A percentile compares a stretch with the other conserved stretches of the same genome.
phyloP scores from a whole-genome alignment of 2,329 filamentous ascomycete genomes.

The Phaeomoniella chlamydospora region DNA sequence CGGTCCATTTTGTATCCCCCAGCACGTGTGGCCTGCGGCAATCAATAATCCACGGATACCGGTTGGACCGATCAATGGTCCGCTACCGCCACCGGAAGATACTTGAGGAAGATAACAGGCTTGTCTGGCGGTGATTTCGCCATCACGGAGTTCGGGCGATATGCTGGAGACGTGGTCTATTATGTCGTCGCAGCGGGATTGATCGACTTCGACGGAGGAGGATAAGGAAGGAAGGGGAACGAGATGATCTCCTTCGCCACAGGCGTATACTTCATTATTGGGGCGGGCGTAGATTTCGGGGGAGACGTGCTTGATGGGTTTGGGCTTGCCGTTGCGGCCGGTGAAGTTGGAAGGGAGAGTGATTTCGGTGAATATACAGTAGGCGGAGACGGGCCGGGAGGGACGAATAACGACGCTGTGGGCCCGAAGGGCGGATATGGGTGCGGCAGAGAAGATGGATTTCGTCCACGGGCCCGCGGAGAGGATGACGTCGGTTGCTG shows the following conservation, averaged over 20 bases:
- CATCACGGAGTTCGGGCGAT: slow-evolving; percentile 45
- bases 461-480: slow-evolving; percentile 50
- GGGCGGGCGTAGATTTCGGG: slow-evolving; percentile 92
- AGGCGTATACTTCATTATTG: slow-evolving; percentile 81
- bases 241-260: slow-evolving; percentile 69
- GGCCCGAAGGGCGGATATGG: slow-evolving; percentile 45
- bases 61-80: slow-evolving; percentile 66
- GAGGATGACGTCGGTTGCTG: slow-evolving; percentile 45
- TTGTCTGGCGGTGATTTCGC: slow-evolving; percentile 61
- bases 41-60: slow-evolving; percentile 60
- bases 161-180: slow-evolving; percentile 55
- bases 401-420: slow-evolving; percentile 49
- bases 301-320: slow-evolving; percentile 49
- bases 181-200: slow-evolving; percentile 68
- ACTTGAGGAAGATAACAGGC: slow-evolving; percentile 88
- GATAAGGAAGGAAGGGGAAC: slow-evolving; percentile 63
- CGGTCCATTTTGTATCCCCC: slow-evolving; percentile 94
- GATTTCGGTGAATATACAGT: slow-evolving; percentile 65
- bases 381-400: slow-evolving; percentile 32
- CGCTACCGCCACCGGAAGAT: slow-evolving; percentile 33
- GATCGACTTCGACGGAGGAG: slow-evolving; percentile 62
- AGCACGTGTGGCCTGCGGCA: slow-evolving; percentile 87
- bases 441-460: slow-evolving; percentile 35
- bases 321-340: slow-evolving; percentile 31
- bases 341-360: slow-evolving; percentile 50